Evolutionary conservation across 2,329 filamentous ascomycete species (phyloP), one percentile per base, ranked within the genome.

Genomic region (Meredithiella fracta): DNA sequence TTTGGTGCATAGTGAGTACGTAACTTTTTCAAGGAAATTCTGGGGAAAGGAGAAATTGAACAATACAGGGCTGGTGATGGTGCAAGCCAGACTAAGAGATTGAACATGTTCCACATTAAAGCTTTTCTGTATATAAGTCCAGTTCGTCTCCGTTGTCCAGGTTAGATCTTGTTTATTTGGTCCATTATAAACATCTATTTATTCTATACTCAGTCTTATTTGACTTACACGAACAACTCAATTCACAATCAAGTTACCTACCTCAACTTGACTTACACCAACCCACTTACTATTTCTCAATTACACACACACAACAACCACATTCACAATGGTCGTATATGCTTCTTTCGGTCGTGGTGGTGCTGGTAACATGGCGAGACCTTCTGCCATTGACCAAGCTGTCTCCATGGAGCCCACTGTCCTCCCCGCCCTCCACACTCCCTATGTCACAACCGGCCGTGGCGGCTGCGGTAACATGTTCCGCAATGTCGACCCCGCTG

Each of bases 381-480:
- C 40, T 4, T 7, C 15, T 17, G 72, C 72, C 14, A 68, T 68
- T 44, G 67, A 69, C 59, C 38, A 31, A 40, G 60, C 76, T 47
- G 67, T 71, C n/a, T 71, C 79, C 53, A 70, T 78, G 60, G 69
- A 77, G 58, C 85, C 91, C 64, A 79, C 94, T 60, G 72, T 83
- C 63, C 95, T 89, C 1, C 90, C 90, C 1, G 85, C 80, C 11
- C 79, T 97, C 65, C 95, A 94, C 71, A 78, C 78, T 50, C 72
- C 85, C n/a, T 74, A 86, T 61, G 89, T 91, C 65, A 95, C 90
- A 20, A 96, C 90, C 2, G 90, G 90, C 57, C 85, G 90, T 53
- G 90, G 90, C 56, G 90, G 90, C 59, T 82, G 79, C 3, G 89
- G 89, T 59, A 95, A 94, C 72, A 94, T 95, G 84, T 81, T 85